These are phyloP conservation scores for Lachancea lanzarotensis DNA, from an alignment of 805 yeast genomes.

Conservation along the genomic window DNA sequence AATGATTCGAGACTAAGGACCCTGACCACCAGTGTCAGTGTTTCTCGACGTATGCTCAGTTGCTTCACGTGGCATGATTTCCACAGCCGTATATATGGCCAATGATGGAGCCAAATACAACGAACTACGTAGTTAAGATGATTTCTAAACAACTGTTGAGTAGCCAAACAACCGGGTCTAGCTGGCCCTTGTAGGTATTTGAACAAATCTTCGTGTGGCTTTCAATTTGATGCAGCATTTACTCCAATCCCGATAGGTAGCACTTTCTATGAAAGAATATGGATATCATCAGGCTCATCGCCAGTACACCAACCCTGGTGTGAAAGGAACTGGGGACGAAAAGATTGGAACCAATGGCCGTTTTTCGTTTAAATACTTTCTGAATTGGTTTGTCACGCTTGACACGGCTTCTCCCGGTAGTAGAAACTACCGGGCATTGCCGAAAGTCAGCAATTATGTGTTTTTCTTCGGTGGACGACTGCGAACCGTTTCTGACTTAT, in stretches of 20 bases:
- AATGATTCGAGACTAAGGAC: no score
- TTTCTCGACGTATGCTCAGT: no score
- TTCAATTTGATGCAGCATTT: background rate
- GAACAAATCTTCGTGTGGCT: background rate
- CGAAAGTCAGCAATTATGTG: constrained; percentile 33
- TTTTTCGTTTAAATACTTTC: background rate
- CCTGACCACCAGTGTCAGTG: no score
- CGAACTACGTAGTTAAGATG: no score
- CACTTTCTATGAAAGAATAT: background rate
- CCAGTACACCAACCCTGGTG: background rate
- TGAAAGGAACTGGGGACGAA: background rate
- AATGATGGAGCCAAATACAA: no score
- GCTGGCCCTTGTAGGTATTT: background rate
- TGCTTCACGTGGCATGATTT: no score
- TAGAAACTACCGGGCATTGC: constrained; percentile 19
- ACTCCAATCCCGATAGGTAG: background rate
- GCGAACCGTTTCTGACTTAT: constrained; percentile 35
- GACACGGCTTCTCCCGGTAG: constrained; percentile 1
- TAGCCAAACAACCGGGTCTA: background rate
- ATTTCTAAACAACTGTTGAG: no score
- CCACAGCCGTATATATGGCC: no score
- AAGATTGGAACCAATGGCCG: background rate
- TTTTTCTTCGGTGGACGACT: constrained; percentile 65
- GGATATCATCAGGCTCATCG: constrained; percentile 1
- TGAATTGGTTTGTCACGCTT: constrained; percentile 10